phyloP scores from a whole-genome alignment of 257 asterid genomes.

The Nicotiana sylvestris region DNA sequence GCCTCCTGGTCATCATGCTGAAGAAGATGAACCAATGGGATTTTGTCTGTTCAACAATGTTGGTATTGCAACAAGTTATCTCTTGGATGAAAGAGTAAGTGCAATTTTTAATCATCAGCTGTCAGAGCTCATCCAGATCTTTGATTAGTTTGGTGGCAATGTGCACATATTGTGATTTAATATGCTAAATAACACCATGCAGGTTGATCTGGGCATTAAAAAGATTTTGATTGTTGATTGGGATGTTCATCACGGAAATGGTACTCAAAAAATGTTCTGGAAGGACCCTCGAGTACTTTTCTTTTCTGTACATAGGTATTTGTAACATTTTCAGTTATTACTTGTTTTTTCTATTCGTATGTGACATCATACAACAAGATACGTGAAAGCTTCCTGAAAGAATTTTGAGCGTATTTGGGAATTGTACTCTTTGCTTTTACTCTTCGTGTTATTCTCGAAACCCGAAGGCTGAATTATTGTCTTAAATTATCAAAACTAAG shows the following conservation, averaged over 20 bases:
- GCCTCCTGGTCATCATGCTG: constrained; percentile 99
- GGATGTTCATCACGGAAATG: constrained; percentile 99
- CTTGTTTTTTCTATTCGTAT: not conserved
- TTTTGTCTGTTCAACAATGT: constrained; percentile 91
- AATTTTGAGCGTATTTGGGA: too few relatives aligned
- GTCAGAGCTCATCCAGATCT: not conserved
- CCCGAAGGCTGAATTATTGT: not conserved
- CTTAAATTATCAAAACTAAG: not conserved
- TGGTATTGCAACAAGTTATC: constrained; percentile 70
- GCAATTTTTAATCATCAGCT: constrained; percentile 5
- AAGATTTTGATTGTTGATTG: constrained; percentile 89
- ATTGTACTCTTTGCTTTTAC: too few relatives aligned
- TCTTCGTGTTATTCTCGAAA: not conserved
- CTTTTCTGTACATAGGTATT: constrained; percentile 96
- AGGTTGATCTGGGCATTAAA: constrained; percentile 72
- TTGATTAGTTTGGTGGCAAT: not conserved
- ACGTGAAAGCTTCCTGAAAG: too few relatives aligned
- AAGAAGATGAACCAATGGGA: constrained; percentile 80
- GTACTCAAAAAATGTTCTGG: constrained; percentile 90
- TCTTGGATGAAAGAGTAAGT: constrained; percentile 78
- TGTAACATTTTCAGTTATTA: too few relatives aligned
- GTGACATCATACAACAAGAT: not conserved
- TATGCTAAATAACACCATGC: constrained; percentile 12
- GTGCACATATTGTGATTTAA: not conserved
- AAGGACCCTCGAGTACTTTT: constrained; percentile 81